Conservation (phyloP, 2,329 filamentous ascomycete species). For the Verticillium longisporum region DNA sequence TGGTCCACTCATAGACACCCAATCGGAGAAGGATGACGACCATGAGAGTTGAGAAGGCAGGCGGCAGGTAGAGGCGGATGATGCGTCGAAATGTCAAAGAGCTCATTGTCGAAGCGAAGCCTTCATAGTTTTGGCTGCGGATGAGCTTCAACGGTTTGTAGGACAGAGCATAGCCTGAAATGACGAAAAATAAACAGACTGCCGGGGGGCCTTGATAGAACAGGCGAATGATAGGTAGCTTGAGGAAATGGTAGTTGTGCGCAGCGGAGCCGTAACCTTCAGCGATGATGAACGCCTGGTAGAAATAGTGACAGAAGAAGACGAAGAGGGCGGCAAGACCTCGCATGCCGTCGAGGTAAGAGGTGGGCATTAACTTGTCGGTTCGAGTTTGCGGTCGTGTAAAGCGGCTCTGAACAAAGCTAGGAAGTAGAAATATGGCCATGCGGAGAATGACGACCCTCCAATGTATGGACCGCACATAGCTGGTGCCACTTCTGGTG, state of each 20-base stretch:
- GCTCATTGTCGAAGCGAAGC: slow-evolving; percentile 36
- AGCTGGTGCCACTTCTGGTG: slow-evolving; percentile 19
- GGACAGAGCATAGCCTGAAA: slow-evolving; percentile 54
- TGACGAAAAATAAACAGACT: slow-evolving; percentile 56
- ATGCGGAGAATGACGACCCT: slow-evolving; percentile 28
- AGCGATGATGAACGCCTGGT: slow-evolving; percentile 44
- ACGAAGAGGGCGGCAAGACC: slow-evolving; percentile 49
- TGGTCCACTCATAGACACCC: slow-evolving; percentile 41
- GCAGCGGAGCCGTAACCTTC: slow-evolving; percentile 40
- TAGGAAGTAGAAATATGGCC: slow-evolving; percentile 42
- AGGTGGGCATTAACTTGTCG: slow-evolving; percentile 40
- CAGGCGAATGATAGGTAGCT: slow-evolving; percentile 47
- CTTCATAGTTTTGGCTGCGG: slow-evolving; percentile 27
- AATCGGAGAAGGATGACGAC: slow-evolving; percentile 35
- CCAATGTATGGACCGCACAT: slow-evolving; percentile 26
- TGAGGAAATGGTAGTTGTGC: slow-evolving; percentile 37
- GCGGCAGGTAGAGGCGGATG: slow-evolving; percentile 45
- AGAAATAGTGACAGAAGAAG: slow-evolving; percentile 50
- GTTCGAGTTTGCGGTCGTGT: slow-evolving; percentile 32
- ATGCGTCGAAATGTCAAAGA: slow-evolving; percentile 45
- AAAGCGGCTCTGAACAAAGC: slow-evolving; percentile 40
- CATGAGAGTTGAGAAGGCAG: slow-evolving; percentile 41
- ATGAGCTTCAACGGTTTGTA: slow-evolving; percentile 43
- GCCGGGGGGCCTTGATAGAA: slow-evolving; percentile 49
- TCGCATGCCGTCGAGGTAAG: slow-evolving; percentile 53